Conservation (phyloP, 2,329 filamentous ascomycete genomes). For the Penicillium sp. region DNA sequence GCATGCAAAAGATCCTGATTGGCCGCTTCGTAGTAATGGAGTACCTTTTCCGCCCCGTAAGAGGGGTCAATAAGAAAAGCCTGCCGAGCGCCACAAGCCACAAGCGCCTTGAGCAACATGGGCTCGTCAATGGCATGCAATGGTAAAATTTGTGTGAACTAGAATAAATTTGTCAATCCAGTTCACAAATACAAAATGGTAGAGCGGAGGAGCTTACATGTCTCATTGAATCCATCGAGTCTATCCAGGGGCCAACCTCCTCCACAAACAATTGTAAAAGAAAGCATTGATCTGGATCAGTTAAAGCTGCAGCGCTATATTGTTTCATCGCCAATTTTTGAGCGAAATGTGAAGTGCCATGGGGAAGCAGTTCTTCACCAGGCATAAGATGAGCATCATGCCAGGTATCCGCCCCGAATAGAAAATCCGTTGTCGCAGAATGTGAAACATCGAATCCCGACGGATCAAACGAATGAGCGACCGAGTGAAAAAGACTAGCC, state of each 20-base stretch:
- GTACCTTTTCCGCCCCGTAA: constrained; percentile 73
- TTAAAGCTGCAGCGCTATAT: constrained; percentile 63
- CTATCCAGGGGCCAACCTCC: constrained; percentile 92
- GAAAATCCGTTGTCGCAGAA: constrained; percentile 26
- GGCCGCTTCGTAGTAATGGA: constrained; percentile 82
- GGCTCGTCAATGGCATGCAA: constrained; percentile 78
- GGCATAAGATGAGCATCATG: constrained; percentile 23
- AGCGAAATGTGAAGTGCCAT: constrained; percentile 35
- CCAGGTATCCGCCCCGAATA: constrained; percentile 28
- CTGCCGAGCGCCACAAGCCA: constrained; percentile 86
- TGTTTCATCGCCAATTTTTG: constrained; percentile 42
- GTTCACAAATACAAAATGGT: neutral
- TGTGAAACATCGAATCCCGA: constrained; percentile 48
- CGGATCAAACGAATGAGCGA: constrained; percentile 51
- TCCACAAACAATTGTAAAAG: constrained; percentile 92
- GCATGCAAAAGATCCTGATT: constrained; percentile 74
- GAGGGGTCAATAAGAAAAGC: constrained; percentile 68
- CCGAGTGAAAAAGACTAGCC: constrained; percentile 51
- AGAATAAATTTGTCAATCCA: constrained; percentile 5
- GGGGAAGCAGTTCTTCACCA: constrained; percentile 26
- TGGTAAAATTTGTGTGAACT: constrained; percentile 80
- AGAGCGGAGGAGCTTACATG: constrained; percentile 52
- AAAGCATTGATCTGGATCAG: constrained; percentile 73
- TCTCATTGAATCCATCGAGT: constrained; percentile 80
- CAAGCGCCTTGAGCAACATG: constrained; percentile 83